Conservation (phyloP, 108 stramenopile species). For the Seminavis robusta region DNA sequence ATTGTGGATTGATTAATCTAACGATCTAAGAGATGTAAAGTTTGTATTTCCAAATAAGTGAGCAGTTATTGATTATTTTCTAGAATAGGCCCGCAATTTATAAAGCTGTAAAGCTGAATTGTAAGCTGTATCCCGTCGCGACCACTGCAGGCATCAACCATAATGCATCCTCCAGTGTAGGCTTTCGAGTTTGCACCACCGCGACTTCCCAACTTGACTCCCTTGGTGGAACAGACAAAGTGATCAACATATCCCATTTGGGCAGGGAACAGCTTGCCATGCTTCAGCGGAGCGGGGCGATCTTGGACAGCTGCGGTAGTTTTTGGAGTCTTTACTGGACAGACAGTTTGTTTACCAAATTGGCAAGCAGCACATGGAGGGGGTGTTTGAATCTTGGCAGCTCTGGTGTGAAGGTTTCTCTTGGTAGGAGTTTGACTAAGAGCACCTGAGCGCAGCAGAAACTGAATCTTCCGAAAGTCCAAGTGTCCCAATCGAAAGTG, state of each 20-base stretch:
- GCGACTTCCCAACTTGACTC: constrained; percentile 18
- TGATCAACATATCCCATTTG: constrained; percentile 36
- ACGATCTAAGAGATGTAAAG: too few relatives aligned
- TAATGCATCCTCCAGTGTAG: constrained; percentile 24
- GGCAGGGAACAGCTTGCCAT: constrained; percentile 24
- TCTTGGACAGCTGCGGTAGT: background rate
- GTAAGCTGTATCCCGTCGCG: too few relatives aligned
- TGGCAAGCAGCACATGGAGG: constrained; percentile 15
- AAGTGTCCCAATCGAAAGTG: constrained; percentile 33
- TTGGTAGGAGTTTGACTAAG: background rate
- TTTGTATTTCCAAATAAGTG: too few relatives aligned
- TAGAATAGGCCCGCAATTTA: too few relatives aligned
- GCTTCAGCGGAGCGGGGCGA: constrained; percentile 5
- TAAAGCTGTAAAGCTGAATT: too few relatives aligned
- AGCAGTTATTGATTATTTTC: too few relatives aligned
- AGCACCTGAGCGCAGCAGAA: background rate
- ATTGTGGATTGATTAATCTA: too few relatives aligned
- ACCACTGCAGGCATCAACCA: constrained; percentile 25
- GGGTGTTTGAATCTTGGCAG: background rate
- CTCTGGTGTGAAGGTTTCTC: constrained; percentile 6
- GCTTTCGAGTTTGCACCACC: too few relatives aligned
- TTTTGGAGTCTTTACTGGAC: background rate
- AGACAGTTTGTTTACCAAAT: constrained; percentile 1
- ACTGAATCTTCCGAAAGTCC: constrained; percentile 2
- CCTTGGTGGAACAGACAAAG: constrained; percentile 13